Percentiles rank a stretch among this genome's conserved stretches.
These are phyloP conservation scores for Tetrapyrgos nigripes DNA, from an alignment of 1,284 basidiomycete genomes.

Conservation along the genomic window DNA sequence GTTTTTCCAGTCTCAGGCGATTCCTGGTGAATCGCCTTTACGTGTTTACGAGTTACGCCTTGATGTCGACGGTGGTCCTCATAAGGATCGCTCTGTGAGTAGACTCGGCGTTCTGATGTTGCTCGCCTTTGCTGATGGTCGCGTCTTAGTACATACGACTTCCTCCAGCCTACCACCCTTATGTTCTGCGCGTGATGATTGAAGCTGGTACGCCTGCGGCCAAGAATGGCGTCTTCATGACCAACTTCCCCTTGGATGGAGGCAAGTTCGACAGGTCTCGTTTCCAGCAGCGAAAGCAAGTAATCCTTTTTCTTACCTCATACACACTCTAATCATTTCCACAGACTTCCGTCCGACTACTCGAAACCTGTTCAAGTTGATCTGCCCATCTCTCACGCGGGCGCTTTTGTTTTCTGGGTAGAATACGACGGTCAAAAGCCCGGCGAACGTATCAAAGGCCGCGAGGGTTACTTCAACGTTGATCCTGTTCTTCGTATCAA, in stretches of 20 bases:
- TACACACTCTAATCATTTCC: conserved; percentile 24
- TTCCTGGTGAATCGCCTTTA: conserved; percentile 66
- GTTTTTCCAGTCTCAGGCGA: conserved; percentile 75
- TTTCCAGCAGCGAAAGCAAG: conserved; percentile 82
- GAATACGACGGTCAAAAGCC: conserved; percentile 78
- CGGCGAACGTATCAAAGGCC: conserved; percentile 73
- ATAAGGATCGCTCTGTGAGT: conserved; percentile 82
- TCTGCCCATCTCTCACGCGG: conserved; percentile 92
- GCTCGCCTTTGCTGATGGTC: conserved; percentile 20
- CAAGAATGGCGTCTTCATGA: conserved; percentile 89
- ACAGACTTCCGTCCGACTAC: conserved; percentile 80
- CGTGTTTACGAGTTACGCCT: conserved; percentile 86
- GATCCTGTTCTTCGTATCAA: conserved; percentile 86
- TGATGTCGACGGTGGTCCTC: conserved; percentile 90
- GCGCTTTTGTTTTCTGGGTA: conserved; percentile 93
- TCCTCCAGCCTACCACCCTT: conserved; percentile 88
- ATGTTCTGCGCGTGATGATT: conserved; percentile 88
- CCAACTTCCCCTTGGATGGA: conserved; percentile 94
- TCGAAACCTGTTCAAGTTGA: conserved; percentile 92
- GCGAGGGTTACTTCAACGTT: conserved; percentile 94
- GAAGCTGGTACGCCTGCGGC: conserved; percentile 90
- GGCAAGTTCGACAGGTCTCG: conserved; percentile 81
- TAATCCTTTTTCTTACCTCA: conserved; percentile 21
- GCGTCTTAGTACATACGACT: conserved; percentile 86
- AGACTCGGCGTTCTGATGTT: conserved; percentile 3